Percentiles rank a stretch among this genome's conserved stretches.
Conservation (phyloP, 2,329 filamentous ascomycete genomes). For the Fusarium agapanthi region DNA sequence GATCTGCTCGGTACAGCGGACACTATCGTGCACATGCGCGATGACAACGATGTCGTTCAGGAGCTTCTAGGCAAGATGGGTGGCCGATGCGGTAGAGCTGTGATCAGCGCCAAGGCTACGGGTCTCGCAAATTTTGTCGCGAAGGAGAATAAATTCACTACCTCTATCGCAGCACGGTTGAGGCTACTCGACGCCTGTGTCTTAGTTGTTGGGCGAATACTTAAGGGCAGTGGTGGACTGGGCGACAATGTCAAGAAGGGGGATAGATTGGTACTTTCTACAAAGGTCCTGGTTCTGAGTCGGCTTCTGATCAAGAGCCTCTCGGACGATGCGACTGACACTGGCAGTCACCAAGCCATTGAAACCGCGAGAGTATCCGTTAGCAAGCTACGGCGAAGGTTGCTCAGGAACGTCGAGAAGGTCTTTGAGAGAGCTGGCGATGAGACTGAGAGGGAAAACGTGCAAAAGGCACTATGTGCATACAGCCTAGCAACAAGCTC, state of each 20-base stretch:
- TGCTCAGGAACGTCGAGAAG: slow-evolving; percentile 75
- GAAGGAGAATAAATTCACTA: slow-evolving; percentile 40
- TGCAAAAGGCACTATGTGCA: slow-evolving; percentile 80
- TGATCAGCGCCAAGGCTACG: slow-evolving; percentile 71
- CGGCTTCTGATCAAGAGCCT: slow-evolving; percentile 80
- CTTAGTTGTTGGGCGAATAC: slow-evolving; percentile 57
- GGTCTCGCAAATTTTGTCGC: slow-evolving; percentile 61
- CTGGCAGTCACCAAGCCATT: slow-evolving; percentile 52
- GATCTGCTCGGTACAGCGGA: slow-evolving; percentile 92
- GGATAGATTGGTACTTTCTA: slow-evolving; percentile 63
- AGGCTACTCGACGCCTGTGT: slow-evolving; percentile 63
- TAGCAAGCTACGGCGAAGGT: slow-evolving; percentile 66
- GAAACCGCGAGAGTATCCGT: slow-evolving; percentile 72
- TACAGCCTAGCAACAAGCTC: slow-evolving; percentile 85
- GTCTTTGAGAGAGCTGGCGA: slow-evolving; percentile 71
- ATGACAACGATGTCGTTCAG: slow-evolving; percentile 79
- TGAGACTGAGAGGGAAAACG: slow-evolving; percentile 55
- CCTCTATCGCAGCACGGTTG: slow-evolving; percentile 52
- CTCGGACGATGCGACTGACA: slow-evolving; percentile 55
- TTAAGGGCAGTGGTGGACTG: slow-evolving; percentile 52
- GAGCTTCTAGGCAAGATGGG: slow-evolving; percentile 76
- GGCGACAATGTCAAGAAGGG: slow-evolving; percentile 50
- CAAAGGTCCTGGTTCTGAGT: slow-evolving; percentile 80
- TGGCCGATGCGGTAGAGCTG: slow-evolving; percentile 76
- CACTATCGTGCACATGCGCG: slow-evolving; percentile 89